Conservation (phyloP, 345 rosid genomes). For the Eucalyptus erythrocorys region DNA sequence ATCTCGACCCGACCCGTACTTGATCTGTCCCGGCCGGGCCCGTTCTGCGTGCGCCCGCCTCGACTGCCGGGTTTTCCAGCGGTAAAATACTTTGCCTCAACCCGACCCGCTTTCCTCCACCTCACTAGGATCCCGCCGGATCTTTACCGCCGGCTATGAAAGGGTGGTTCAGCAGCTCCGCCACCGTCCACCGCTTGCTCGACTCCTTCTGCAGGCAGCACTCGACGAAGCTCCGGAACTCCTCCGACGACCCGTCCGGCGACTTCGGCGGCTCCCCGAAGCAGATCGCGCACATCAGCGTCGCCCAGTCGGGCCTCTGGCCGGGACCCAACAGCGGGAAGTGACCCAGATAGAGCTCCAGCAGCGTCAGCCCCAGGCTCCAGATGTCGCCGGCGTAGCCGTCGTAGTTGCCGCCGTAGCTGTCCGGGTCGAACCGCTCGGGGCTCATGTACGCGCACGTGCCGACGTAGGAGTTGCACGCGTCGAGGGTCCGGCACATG, state of each 20-base stretch:
- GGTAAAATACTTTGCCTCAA: background rate
- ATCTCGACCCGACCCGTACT: background rate
- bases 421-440: constrained; percentile 69
- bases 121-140: background rate
- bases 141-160: constrained; percentile 26
- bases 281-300: constrained; percentile 85
- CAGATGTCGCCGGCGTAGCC: constrained; percentile 80
- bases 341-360: constrained; percentile 72
- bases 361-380: constrained; percentile 74
- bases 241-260: constrained; percentile 49
- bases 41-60: background rate
- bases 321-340: constrained; percentile 59
- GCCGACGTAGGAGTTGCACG: constrained; percentile 83
- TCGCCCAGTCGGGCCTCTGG: constrained; percentile 86
- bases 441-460: constrained; percentile 97
- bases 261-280: constrained; percentile 68
- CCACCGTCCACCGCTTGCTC: constrained; percentile 56
- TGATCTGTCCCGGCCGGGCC: background rate
- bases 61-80: background rate
- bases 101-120: background rate
- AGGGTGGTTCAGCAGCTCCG: constrained; percentile 56
- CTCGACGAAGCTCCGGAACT: constrained; percentile 53
- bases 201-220: constrained; percentile 82
- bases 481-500: constrained; percentile 50
- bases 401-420: constrained; percentile 43